Conservation (phyloP, 768 basidiomycete genomes). For the Calocybe cyanea region DNA sequence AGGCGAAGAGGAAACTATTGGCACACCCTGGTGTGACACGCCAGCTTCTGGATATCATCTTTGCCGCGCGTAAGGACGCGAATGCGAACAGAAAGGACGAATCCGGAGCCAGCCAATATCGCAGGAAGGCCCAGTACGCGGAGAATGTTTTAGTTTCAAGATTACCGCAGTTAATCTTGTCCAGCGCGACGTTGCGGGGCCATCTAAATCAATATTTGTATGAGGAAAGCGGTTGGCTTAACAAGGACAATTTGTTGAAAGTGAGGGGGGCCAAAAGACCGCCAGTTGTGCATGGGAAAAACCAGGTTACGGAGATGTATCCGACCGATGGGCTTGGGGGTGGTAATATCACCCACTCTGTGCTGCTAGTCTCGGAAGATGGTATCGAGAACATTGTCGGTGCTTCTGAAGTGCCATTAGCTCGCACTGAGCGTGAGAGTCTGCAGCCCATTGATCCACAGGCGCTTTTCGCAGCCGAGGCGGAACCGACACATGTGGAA, state of each 20-base stretch:
- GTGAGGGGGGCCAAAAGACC: constrained; percentile 25
- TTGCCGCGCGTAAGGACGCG: constrained; percentile 29
- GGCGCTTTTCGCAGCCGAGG: constrained; percentile 13
- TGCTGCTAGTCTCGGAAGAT: constrained; percentile 55
- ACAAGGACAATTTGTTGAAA: constrained; percentile 37
- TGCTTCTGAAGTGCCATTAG: constrained; percentile 24
- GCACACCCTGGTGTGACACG: constrained; percentile 59
- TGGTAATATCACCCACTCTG: constrained; percentile 42
- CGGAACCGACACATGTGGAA: constrained; percentile 10
- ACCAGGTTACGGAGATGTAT: constrained; percentile 2
- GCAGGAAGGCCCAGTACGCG: constrained; percentile 14
- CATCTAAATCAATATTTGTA: constrained; percentile 52
- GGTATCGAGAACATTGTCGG: constrained; percentile 55
- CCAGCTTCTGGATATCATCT: constrained; percentile 57
- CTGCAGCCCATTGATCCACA: constrained; percentile 15
- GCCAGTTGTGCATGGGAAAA: neutral
- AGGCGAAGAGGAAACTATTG: constrained; percentile 37
- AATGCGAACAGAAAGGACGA: constrained; percentile 23
- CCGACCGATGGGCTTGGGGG: constrained; percentile 16
- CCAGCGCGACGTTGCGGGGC: constrained; percentile 66
- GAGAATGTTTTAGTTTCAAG: neutral
- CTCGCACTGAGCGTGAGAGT: constrained; percentile 4
- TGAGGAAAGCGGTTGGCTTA: constrained; percentile 57
- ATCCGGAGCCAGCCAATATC: constrained; percentile 15
- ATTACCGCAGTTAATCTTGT: constrained; percentile 60